phyloP scores from a whole-genome alignment of 345 rosid genomes.

The Eucalyptus pauciflora region DNA sequence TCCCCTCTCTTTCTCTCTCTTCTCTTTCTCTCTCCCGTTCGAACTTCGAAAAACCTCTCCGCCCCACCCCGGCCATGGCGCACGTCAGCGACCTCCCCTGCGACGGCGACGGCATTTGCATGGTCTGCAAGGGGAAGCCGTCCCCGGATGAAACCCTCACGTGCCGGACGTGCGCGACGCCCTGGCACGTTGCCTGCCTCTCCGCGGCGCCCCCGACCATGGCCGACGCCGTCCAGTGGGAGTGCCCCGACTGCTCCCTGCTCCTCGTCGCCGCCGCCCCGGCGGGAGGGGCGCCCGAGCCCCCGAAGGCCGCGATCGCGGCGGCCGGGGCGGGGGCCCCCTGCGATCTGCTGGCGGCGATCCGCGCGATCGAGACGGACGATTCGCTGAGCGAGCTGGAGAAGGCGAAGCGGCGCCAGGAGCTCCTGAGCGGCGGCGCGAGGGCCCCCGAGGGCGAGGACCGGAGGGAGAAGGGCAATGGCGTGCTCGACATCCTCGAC shows the following conservation, averaged over 20 bases:
- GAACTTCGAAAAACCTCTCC: background rate
- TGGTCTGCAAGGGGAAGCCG: conserved; percentile 41
- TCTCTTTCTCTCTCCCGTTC: background rate
- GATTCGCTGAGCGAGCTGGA: conserved; percentile 25
- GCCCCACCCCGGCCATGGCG: conserved; percentile 12
- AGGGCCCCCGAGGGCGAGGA: background rate
- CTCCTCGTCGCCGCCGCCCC: background rate
- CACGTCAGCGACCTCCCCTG: conserved; percentile 45
- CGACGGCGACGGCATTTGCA: conserved; percentile 56
- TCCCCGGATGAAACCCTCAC: conserved; percentile 28
- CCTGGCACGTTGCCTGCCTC: conserved; percentile 69
- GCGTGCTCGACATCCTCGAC: conserved; percentile 16
- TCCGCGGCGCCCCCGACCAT: conserved; percentile 26
- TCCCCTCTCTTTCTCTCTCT: background rate
- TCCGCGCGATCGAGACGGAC: conserved; percentile 44
- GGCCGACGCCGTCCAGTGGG: conserved; percentile 35
- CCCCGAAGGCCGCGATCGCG: conserved; percentile 1
- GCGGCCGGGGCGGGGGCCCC: conserved; percentile 7
- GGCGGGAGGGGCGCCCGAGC: background rate
- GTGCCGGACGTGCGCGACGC: conserved; percentile 51
- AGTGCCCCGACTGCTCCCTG: conserved; percentile 58
- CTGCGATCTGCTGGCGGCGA: conserved; percentile 34
- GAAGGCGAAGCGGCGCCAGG: conserved; percentile 48
- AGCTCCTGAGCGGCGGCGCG: conserved; percentile 31
- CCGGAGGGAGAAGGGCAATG: conserved; percentile 3